Evolutionary conservation across 2,329 filamentous ascomycete genomes (phyloP).

Genomic region (Ceratocystis papillata): DNA sequence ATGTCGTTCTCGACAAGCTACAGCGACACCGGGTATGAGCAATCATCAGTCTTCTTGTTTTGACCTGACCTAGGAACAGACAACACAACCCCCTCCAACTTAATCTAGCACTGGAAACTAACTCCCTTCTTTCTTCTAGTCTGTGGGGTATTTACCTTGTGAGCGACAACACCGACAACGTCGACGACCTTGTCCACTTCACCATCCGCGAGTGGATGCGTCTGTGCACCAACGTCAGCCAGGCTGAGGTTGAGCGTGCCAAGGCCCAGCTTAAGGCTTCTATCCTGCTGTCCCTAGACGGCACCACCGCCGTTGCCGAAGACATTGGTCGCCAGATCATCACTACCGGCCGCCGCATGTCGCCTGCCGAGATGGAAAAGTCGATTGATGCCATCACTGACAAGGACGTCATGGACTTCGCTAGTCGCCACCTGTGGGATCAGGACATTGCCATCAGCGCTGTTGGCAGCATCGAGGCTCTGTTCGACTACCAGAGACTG

Average conservation of each 20-base stretch:
- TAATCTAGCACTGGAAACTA: neutral
- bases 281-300: slow-evolving; percentile 91
- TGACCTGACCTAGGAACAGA: neutral
- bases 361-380: slow-evolving; percentile 87
- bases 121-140: slow-evolving; percentile 39
- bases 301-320: slow-evolving; percentile 92
- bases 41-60: neutral
- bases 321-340: slow-evolving; percentile 98
- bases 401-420: slow-evolving; percentile 96
- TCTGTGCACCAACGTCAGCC: slow-evolving; percentile 74
- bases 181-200: slow-evolving; percentile 97
- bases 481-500: slow-evolving; percentile 66
- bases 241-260: slow-evolving; percentile 91
- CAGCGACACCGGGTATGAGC: slow-evolving; percentile 90
- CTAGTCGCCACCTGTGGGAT: slow-evolving; percentile 92
- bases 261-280: slow-evolving; percentile 99
- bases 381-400: slow-evolving; percentile 79
- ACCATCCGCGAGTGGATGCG: slow-evolving; percentile 96
- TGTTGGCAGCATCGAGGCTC: slow-evolving; percentile 82
- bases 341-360: slow-evolving; percentile 87
- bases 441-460: slow-evolving; percentile 90
- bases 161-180: slow-evolving; percentile 71
- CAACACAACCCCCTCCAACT: neutral
- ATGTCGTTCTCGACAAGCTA: slow-evolving; percentile 99
- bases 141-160: slow-evolving; percentile 99